phyloP scores from a whole-genome alignment of 495 filamentous ascomycete genomes.

The Bacidia rubella region DNA sequence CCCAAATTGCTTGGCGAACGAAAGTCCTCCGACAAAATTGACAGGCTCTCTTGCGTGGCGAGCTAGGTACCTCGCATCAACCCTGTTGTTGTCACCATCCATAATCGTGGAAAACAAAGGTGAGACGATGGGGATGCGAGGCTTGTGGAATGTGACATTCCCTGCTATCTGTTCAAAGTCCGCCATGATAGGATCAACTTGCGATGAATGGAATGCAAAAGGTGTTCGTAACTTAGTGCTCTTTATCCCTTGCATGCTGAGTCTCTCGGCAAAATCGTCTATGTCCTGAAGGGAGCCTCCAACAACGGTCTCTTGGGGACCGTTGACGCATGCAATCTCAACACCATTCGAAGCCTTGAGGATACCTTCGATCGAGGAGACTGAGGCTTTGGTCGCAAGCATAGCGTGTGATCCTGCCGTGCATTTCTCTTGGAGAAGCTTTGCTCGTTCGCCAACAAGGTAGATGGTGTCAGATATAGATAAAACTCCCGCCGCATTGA shows the following conservation, averaged over 20 bases:
- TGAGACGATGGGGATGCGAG: conserved; percentile 58
- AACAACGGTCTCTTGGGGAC: conserved; percentile 36
- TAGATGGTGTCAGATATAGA: conserved; percentile 68
- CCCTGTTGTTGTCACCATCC: conserved; percentile 29
- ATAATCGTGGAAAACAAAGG: conserved; percentile 51
- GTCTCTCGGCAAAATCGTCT: conserved; percentile 40
- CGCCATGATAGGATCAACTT: conserved; percentile 64
- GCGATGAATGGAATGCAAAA: conserved; percentile 71
- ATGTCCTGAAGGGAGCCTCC: conserved; percentile 36
- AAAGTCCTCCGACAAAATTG: conserved; percentile 18
- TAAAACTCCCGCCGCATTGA: conserved; percentile 68
- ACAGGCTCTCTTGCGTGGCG: conserved; percentile 19
- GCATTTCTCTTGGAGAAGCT: conserved; percentile 61
- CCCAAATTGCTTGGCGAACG: conserved; percentile 30
- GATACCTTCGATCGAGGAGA: not conserved
- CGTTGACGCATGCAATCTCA: conserved; percentile 42
- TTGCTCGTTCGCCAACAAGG: conserved; percentile 64
- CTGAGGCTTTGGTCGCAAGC: conserved; percentile 33
- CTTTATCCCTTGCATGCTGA: conserved; percentile 45
- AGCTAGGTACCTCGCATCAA: conserved; percentile 24
- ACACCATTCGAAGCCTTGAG: conserved; percentile 8
- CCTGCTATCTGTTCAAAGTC: conserved; percentile 46
- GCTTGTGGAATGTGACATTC: conserved; percentile 44
- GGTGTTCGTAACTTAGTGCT: conserved; percentile 57
- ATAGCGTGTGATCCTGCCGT: conserved; percentile 53